These are phyloP conservation scores for Orbilia brochopaga DNA, from an alignment of 2,329 filamentous ascomycete genomes.

Conservation along the genomic window DNA sequence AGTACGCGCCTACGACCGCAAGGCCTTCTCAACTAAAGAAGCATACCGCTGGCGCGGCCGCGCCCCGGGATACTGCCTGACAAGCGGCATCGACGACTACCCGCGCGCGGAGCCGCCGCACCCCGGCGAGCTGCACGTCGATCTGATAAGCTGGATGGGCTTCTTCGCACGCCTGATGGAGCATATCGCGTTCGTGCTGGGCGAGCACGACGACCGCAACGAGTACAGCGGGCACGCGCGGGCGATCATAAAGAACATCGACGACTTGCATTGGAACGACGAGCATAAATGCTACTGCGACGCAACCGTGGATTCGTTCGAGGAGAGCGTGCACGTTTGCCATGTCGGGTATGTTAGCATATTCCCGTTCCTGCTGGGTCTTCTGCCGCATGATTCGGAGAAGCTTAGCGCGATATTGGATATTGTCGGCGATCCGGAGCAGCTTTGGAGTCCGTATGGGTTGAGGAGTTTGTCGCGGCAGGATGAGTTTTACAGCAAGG, in stretches of 20 bases:
- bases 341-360: conserved; percentile 96
- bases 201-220: conserved; percentile 74
- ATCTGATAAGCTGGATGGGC: conserved; percentile 96
- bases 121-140: conserved; percentile 91
- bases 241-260: conserved; percentile 82
- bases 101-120: conserved; percentile 91
- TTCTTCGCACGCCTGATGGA: conserved; percentile 87
- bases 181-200: conserved; percentile 73
- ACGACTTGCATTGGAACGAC: conserved; percentile 91
- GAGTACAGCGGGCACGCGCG: conserved; percentile 74
- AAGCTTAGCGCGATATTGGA: conserved; percentile 77
- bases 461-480: conserved; percentile 85
- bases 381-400: conserved; percentile 75
- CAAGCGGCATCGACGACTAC: conserved; percentile 94
- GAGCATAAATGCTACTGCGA: conserved; percentile 86
- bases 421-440: conserved; percentile 77
- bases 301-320: conserved; percentile 91
- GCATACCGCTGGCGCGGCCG: conserved; percentile 94
- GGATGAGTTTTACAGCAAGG: conserved; percentile 82
- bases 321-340: conserved; percentile 86
- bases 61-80: conserved; percentile 82
- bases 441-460: conserved; percentile 90
- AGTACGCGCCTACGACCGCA: conserved; percentile 84
- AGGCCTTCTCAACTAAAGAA: conserved; percentile 85
- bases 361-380: conserved; percentile 80